phyloP scores from a whole-genome alignment of 2,329 filamentous ascomycete species.

The Scedosporium dehoogii region DNA sequence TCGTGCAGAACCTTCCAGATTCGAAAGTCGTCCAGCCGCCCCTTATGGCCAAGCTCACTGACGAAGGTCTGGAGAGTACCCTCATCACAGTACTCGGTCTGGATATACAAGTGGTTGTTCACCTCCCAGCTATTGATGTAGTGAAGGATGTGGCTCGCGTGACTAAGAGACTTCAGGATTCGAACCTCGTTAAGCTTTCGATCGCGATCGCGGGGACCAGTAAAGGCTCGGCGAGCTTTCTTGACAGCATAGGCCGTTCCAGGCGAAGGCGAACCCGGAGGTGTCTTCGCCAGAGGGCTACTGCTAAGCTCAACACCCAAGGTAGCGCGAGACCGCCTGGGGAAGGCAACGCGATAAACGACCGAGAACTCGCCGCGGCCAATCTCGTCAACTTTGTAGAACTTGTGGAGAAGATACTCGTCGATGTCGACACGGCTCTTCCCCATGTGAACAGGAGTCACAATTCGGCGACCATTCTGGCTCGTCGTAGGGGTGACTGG shows the following conservation, averaged over 20 bases:
- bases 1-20: constrained; percentile 98
- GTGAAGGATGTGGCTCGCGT: constrained; percentile 76
- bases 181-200: constrained; percentile 76
- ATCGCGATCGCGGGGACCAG: constrained; percentile 70
- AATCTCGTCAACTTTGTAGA: constrained; percentile 69
- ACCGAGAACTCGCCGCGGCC: constrained; percentile 89
- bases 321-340: constrained; percentile 16
- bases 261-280: constrained; percentile 41
- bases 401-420: constrained; percentile 60
- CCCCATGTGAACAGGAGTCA: constrained; percentile 61
- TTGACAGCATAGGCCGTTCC: constrained; percentile 80
- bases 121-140: constrained; percentile 84
- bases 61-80: constrained; percentile 84
- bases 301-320: constrained; percentile 10
- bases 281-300: constrained; percentile 2
- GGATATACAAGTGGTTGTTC: constrained; percentile 80
- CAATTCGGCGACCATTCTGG: constrained; percentile 28
- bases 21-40: constrained; percentile 87
- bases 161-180: constrained; percentile 64
- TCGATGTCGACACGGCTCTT: constrained; percentile 59
- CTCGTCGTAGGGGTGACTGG: constrained; percentile 73
- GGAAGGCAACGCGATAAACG: constrained; percentile 66
- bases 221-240: constrained; percentile 74
- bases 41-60: constrained; percentile 69
- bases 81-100: constrained; percentile 94